Conservation (phyloP, 345 rosid genomes). For the Microcos paniculata region DNA sequence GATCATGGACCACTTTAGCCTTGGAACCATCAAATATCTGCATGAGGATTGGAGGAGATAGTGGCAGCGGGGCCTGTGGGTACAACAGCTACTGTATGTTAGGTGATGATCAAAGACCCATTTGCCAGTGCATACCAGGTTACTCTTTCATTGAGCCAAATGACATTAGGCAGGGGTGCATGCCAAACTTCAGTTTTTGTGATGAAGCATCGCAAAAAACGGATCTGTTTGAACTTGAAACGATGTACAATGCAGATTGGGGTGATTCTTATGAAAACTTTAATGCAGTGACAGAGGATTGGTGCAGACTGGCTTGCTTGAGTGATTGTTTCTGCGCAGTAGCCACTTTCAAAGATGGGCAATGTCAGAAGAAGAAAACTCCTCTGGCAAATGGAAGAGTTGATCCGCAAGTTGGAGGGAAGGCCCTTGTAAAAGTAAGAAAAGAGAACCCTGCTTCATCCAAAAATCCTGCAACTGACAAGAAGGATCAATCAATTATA, state of each 20-base stretch:
- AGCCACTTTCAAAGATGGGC: slow-evolving; percentile 25
- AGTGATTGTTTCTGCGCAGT: slow-evolving; percentile 57
- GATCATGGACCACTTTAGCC: slow-evolving; percentile 27
- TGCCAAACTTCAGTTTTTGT: slow-evolving; percentile 34
- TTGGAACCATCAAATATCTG: slow-evolving; percentile 47
- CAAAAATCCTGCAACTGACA: neutral
- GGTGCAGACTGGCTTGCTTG: slow-evolving; percentile 47
- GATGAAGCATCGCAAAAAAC: slow-evolving; percentile 16
- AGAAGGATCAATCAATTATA: slow-evolving; percentile 10
- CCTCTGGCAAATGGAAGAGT: slow-evolving; percentile 36
- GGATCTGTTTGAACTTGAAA: slow-evolving; percentile 22
- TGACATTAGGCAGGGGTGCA: slow-evolving; percentile 43
- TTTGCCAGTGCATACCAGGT: slow-evolving; percentile 45
- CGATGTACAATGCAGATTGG: slow-evolving; percentile 35
- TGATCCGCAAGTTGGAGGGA: slow-evolving; percentile 10
- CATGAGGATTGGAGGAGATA: neutral
- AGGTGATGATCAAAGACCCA: slow-evolving; percentile 36
- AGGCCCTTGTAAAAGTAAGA: slow-evolving; percentile 41
- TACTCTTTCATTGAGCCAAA: slow-evolving; percentile 36
- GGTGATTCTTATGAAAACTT: slow-evolving; percentile 33
- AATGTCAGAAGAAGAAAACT: slow-evolving; percentile 51
- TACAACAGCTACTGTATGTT: slow-evolving; percentile 49
- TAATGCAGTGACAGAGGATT: slow-evolving; percentile 22
- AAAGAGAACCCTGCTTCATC: slow-evolving; percentile 15
- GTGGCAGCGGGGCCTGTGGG: slow-evolving; percentile 57